Conservation (phyloP, 2,329 filamentous ascomycete species). For the Talaromyces islandicus region DNA sequence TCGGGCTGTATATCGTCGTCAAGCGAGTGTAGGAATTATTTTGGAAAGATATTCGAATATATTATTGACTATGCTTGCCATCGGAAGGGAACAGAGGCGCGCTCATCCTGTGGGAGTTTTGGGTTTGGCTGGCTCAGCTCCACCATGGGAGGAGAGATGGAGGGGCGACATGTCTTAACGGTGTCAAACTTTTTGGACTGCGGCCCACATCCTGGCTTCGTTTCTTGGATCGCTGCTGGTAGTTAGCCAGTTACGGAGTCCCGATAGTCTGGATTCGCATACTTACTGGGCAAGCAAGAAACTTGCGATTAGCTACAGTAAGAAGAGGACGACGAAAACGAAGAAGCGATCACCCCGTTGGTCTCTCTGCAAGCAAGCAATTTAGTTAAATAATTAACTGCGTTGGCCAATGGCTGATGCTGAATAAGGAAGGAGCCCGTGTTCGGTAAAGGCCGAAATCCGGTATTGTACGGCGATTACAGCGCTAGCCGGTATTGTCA, state of each 20-base stretch:
- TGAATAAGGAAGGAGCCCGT: not conserved
- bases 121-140: conserved; percentile 2
- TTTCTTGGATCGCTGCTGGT: not conserved
- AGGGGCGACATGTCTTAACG: not conserved
- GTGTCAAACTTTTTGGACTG: not conserved
- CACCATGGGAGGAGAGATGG: not conserved
- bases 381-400: not conserved
- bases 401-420: not conserved
- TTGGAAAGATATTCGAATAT: not conserved
- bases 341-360: not conserved
- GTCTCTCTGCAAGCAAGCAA: not conserved
- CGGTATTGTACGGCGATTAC: not conserved
- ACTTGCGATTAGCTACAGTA: not conserved
- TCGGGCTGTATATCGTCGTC: not conserved
- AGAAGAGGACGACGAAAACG: not conserved
- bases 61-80: not conserved
- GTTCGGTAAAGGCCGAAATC: not conserved
- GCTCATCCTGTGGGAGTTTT: not conserved
- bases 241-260: not conserved
- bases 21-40: not conserved
- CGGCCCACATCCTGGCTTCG: not conserved
- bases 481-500: not conserved
- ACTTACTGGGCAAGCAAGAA: not conserved
- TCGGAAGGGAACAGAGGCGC: not conserved
- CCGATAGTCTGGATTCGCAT: not conserved